Percentiles rank a stretch among this genome's conserved stretches.
Evolutionary conservation across 1,284 basidiomycete species (phyloP).

Genomic region (Paramarasmius palmivorus): DNA sequence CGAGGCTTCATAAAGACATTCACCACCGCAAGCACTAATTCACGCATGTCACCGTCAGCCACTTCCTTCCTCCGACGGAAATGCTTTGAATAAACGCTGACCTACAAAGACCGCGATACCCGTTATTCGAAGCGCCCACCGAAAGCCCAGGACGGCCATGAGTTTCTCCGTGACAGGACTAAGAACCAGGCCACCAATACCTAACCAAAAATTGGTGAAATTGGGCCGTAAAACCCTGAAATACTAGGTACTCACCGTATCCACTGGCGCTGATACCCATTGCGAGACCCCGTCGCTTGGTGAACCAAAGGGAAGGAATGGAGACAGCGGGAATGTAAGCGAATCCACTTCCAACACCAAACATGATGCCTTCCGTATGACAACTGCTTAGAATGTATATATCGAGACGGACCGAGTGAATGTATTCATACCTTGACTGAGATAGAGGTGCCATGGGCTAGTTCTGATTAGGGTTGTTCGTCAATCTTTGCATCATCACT

Average conservation of each 20-base stretch:
- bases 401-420: background rate
- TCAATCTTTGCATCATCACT: background rate
- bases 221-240: background rate
- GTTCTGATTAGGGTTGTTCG: background rate
- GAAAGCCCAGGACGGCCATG: slow-evolving; percentile 8
- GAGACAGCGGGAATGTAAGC: slow-evolving; percentile 11
- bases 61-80: background rate
- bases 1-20: slow-evolving; percentile 8
- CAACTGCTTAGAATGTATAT: background rate
- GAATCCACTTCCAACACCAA: slow-evolving; percentile 11
- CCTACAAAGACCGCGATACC: slow-evolving; percentile 8
- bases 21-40: slow-evolving; percentile 5
- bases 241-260: slow-evolving; percentile 2
- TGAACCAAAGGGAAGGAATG: slow-evolving; percentile 10
- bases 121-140: slow-evolving; percentile 12
- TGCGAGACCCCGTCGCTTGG: slow-evolving; percentile 9
- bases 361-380: slow-evolving; percentile 10
- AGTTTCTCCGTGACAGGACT: slow-evolving; percentile 11
- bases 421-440: slow-evolving; percentile 8
- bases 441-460: slow-evolving; percentile 11
- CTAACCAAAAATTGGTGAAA: background rate
- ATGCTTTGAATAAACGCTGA: background rate
- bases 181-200: slow-evolving; percentile 10
- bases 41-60: no score
- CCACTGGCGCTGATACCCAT: slow-evolving; percentile 12